Conservation (phyloP, 2,329 filamentous ascomycete genomes). For the Ophiocordyceps polyrhachis-furcata region DNA sequence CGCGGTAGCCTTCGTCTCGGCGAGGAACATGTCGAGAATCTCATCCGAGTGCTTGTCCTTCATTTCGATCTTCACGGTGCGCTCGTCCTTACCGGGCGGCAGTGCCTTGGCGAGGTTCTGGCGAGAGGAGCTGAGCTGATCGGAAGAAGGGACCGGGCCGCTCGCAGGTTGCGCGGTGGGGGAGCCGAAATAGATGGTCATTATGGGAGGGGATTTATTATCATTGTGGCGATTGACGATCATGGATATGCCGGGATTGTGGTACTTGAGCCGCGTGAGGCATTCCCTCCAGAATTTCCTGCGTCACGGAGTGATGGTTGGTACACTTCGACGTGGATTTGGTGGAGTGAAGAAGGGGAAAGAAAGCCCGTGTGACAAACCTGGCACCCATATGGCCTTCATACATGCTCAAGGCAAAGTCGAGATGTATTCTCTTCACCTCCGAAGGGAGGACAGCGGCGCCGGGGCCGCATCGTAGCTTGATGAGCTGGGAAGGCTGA, state of each 20-base stretch:
- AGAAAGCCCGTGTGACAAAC: background rate
- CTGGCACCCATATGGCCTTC: background rate
- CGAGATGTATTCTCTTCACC: background rate
- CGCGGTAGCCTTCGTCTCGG: constrained; percentile 38
- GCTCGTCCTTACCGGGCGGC: constrained; percentile 27
- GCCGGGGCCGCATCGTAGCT: constrained; percentile 32
- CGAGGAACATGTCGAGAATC: constrained; percentile 45
- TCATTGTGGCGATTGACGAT: constrained; percentile 52
- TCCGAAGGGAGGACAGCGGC: background rate
- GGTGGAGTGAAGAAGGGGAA: background rate
- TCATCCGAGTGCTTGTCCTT: constrained; percentile 38
- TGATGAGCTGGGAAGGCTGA: constrained; percentile 39
- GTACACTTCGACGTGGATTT: too few species aligned
- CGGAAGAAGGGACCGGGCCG: constrained; percentile 3
- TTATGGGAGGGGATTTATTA: constrained; percentile 34
- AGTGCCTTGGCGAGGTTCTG: constrained; percentile 29
- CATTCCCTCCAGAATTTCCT: constrained; percentile 81
- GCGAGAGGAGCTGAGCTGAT: constrained; percentile 26
- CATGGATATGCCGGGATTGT: constrained; percentile 77
- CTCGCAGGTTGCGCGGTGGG: constrained; percentile 7
- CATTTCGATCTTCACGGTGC: constrained; percentile 40
- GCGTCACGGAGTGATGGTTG: constrained; percentile 5
- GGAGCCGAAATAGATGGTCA: constrained; percentile 45
- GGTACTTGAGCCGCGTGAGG: constrained; percentile 77
- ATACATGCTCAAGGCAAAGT: background rate